Conservation (phyloP, 441 rosid species). For the Euphorbia schlechtendalii region DNA sequence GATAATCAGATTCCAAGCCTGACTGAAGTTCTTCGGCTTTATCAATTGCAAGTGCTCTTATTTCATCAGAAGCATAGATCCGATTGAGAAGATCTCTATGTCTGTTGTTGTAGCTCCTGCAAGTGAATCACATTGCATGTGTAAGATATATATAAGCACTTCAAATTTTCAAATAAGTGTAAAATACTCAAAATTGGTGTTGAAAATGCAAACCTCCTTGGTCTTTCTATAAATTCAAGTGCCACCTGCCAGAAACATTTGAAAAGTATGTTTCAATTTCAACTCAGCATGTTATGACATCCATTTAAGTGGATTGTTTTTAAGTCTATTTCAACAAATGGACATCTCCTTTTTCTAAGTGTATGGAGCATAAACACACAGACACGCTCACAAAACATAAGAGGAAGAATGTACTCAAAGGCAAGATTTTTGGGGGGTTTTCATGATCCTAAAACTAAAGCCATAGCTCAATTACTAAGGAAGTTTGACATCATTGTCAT, state of each 20-base stretch:
- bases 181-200: neutral
- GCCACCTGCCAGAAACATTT: constrained; percentile 33
- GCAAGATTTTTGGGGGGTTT: too few species aligned
- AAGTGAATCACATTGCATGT: neutral
- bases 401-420: too few species aligned
- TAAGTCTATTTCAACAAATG: neutral
- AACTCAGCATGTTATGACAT: neutral
- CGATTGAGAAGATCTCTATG: constrained; percentile 43
- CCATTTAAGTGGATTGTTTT: neutral
- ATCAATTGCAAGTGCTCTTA: constrained; percentile 35
- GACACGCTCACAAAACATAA: too few species aligned
- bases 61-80: constrained; percentile 41
- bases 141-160: too few species aligned
- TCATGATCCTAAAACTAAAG: too few species aligned
- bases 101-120: constrained; percentile 37
- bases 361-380: neutral
- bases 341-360: neutral
- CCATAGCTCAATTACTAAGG: too few species aligned
- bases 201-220: constrained; percentile 45
- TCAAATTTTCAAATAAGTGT: neutral
- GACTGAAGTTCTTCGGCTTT: constrained; percentile 43
- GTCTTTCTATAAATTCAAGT: constrained; percentile 33
- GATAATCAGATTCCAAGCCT: constrained; percentile 28
- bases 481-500: too few species aligned
- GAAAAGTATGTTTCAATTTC: neutral